Evolutionary conservation across 2,329 filamentous ascomycete genomes (phyloP).

Genomic region (Aspergillus neoniger): DNA sequence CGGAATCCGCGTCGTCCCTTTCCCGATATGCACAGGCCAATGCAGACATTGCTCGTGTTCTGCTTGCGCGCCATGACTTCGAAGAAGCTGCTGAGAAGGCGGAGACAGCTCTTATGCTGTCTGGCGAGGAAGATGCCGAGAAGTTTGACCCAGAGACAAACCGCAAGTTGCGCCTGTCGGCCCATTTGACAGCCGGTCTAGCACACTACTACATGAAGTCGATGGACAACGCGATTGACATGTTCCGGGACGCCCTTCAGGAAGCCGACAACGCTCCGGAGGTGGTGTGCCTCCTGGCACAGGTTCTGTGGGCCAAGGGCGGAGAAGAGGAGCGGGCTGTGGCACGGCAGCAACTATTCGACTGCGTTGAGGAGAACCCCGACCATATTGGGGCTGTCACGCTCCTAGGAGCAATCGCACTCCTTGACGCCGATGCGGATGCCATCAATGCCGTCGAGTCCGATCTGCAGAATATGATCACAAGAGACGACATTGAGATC

Average conservation of each 20-base stretch:
- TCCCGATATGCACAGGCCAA: conserved; percentile 79
- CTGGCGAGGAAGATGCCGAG: conserved; percentile 68
- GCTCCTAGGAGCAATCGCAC: conserved; percentile 78
- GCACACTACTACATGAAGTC: conserved; percentile 72
- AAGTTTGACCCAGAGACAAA: conserved; percentile 64
- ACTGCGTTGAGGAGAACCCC: conserved; percentile 71
- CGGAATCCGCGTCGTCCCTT: conserved; percentile 73
- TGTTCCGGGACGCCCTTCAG: conserved; percentile 76
- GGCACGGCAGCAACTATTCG: conserved; percentile 78
- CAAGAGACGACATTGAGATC: conserved; percentile 63
- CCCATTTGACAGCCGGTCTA: conserved; percentile 81
- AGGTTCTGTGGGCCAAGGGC: conserved; percentile 91
- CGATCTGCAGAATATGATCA: conserved; percentile 73
- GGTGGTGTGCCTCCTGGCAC: conserved; percentile 81
- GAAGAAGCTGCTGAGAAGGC: conserved; percentile 74
- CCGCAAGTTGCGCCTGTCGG: conserved; percentile 73
- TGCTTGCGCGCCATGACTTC: conserved; percentile 69
- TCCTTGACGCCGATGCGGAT: conserved; percentile 77
- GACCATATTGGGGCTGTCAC: conserved; percentile 78
- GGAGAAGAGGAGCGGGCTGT: conserved; percentile 71
- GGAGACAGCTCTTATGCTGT: conserved; percentile 76
- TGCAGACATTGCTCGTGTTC: conserved; percentile 80
- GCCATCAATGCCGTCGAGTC: conserved; percentile 77
- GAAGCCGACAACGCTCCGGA: conserved; percentile 78
- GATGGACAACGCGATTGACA: conserved; percentile 69